Base-by-base conservation (phyloP, 179 eudicot genomes). In the Vitellaria paradoxa region DNA sequence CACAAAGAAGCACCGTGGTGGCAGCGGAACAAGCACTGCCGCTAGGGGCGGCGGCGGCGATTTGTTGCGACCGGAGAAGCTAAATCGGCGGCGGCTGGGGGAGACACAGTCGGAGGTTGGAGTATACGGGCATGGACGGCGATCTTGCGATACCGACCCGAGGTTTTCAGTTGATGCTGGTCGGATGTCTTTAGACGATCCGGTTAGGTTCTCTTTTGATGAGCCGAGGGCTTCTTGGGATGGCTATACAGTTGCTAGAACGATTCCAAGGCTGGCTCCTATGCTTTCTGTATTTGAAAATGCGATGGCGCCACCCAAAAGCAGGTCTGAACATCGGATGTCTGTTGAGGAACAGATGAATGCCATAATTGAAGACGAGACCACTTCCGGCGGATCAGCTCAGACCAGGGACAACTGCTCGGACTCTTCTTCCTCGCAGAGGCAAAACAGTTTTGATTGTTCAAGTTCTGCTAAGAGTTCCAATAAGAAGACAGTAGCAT, bases 141-240 rank as follows among this genome's bases (percentile, higher is more conserved):
- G 91, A 66, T 92, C 92, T 49, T 92, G 92, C 77, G 97, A 92
- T 79, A 84, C 81, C 0, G 92, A 87, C 18, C 86, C 90, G n/a
- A 79, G 90, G 76, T 86, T 91, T 76, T 92, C 92, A 0, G 75
- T 89, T 57, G 98, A 93, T 83, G 88, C 82, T 61, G 86, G 85
- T 59, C 76, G 88, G 56, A 76, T 88, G 6, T 79, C 82, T 20
- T 72, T 80, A n/a, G 87, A 85, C 47, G 91, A 88, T 69, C 65
- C 83, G 12, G 75, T 30, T 30, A 30, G 87, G 63, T 40, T 76
- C 52, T 91, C 92, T 21, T 79, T 86, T 30, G 97, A 93, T 46
- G 92, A 89, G 56, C 93, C 94, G 21, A 82, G 99, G 79, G 97
- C 97, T 75, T 94, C 98, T 0, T 94, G 98, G 98, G 97, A 94